Evolutionary conservation across 495 filamentous ascomycete species (phyloP).

Genomic region (Cudoniella acicularis): DNA sequence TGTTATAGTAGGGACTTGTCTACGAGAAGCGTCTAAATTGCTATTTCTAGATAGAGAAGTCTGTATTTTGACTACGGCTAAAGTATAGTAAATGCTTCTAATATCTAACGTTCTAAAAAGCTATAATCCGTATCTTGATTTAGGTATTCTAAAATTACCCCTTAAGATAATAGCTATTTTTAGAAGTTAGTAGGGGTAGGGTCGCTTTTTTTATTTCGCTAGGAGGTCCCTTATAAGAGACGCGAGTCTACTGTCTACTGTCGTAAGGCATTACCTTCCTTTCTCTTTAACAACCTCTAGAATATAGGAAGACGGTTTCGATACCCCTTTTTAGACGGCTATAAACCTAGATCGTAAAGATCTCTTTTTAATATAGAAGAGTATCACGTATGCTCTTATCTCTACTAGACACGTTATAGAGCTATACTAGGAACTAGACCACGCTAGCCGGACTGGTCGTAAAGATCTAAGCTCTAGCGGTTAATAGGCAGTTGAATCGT

Average conservation of each 20-base stretch:
- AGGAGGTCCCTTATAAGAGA: slow-evolving; percentile 1
- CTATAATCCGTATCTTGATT: not conserved
- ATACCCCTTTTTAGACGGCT: slow-evolving; percentile 2
- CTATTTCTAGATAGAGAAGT: too few relatives aligned
- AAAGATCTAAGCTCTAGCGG: slow-evolving; percentile 1
- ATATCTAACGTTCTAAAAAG: not conserved
- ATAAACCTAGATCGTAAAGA: slow-evolving; percentile 9
- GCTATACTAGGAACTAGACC: slow-evolving; percentile 7
- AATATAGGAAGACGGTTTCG: slow-evolving; percentile 6
- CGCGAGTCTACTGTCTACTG: slow-evolving; percentile 3
- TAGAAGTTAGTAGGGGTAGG: not conserved
- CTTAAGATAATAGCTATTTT: not conserved
- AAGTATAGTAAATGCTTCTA: too few relatives aligned
- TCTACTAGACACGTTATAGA: too few relatives aligned
- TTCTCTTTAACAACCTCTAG: slow-evolving; percentile 10
- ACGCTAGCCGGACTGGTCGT: slow-evolving; percentile 9
- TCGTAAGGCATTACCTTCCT: slow-evolving; percentile 8
- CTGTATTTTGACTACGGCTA: too few relatives aligned
- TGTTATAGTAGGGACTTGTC: too few relatives aligned
- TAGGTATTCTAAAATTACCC: slow-evolving; percentile 2
- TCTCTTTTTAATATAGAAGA: slow-evolving; percentile 6
- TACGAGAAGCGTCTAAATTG: too few relatives aligned
- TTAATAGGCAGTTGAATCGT: slow-evolving; percentile 8
- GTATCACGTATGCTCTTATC: slow-evolving; percentile 9
- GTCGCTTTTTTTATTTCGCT: slow-evolving; percentile 4